Base-by-base conservation (phyloP, 148 eudicot species). In the Rhododendron vialii region DNA sequence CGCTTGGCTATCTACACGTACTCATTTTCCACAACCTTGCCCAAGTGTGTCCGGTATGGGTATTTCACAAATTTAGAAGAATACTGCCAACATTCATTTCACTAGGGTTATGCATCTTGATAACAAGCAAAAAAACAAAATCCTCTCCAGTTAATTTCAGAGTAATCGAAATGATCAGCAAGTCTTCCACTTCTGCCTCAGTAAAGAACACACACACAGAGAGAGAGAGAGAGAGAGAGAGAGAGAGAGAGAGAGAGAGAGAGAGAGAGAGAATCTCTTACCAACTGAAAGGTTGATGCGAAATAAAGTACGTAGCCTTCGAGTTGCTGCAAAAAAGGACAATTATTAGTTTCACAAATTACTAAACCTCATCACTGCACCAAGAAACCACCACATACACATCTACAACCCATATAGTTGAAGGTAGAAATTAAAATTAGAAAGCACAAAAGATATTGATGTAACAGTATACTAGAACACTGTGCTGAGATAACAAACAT, bases 211-310 rank as follows among this genome's bases (percentile, higher is more conserved):
- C 35, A 30, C 36, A 11, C 75, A 28, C 74, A n/a, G n/a, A n/a
- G n/a, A n/a, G n/a, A n/a, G n/a, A n/a, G n/a, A n/a, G n/a, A n/a
- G n/a, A 38, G 22, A 33, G 22, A 22, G 1, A 61, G 2, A 22
- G 6, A 61, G 6, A 10, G 18, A 17, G 18, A 17, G 28, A 20
- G 26, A 26, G 38, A 24, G 30, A 83, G 41, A 51, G 55, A 65
- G 55, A 84, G 51, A 84, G 48, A 57, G 36, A 86, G 71, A 73
- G 61, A 45, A 28, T 82, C 10, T 84, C 63, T 80, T 91, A 95
- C 98, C 95, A 89, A 90, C 88, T 81, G 90, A 81, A 88, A 90
- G 84, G 80, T 22, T 69, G 82, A 89, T 11, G 87, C 94, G 95
- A 63, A 78, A 71, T 43, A 88, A 11, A 83, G 18, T 81, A 53